phyloP scores from a whole-genome alignment of 768 basidiomycete genomes.

The Epithele typhae region DNA sequence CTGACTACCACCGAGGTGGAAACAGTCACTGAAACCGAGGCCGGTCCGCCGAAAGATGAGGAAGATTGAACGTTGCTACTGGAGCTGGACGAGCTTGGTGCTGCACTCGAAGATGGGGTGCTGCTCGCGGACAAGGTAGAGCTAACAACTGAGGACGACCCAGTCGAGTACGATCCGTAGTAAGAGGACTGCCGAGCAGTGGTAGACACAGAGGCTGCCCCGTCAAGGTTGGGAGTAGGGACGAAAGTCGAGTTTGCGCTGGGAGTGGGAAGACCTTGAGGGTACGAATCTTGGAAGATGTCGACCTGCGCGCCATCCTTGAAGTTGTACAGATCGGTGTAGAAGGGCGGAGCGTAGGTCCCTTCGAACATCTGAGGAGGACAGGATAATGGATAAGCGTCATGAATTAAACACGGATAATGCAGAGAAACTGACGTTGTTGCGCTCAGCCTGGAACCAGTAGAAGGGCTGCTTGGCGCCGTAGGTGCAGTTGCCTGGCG shows the following conservation, averaged over 20 bases:
- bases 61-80: background rate
- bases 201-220: background rate
- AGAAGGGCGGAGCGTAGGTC: constrained; percentile 55
- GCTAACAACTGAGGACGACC: background rate
- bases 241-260: constrained; percentile 24
- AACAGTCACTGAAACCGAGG: constrained; percentile 1
- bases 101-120: constrained; percentile 55
- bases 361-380: constrained; percentile 69
- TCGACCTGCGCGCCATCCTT: constrained; percentile 70
- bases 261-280: constrained; percentile 19
- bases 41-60: background rate
- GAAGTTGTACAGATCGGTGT: constrained; percentile 70
- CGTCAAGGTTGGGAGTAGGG: constrained; percentile 19
- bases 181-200: background rate
- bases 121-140: constrained; percentile 70
- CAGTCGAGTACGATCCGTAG: background rate
- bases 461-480: constrained; percentile 70
- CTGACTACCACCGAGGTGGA: constrained; percentile 20
- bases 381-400: too few relatives aligned
- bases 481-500: constrained; percentile 64
- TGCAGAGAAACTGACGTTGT: constrained; percentile 54
- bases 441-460: constrained; percentile 60
- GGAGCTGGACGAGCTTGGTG: background rate
- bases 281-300: constrained; percentile 63
- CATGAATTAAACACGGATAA: background rate